Conservation (phyloP, 108 stramenopile genomes). For the Schizochytrium sp. region DNA sequence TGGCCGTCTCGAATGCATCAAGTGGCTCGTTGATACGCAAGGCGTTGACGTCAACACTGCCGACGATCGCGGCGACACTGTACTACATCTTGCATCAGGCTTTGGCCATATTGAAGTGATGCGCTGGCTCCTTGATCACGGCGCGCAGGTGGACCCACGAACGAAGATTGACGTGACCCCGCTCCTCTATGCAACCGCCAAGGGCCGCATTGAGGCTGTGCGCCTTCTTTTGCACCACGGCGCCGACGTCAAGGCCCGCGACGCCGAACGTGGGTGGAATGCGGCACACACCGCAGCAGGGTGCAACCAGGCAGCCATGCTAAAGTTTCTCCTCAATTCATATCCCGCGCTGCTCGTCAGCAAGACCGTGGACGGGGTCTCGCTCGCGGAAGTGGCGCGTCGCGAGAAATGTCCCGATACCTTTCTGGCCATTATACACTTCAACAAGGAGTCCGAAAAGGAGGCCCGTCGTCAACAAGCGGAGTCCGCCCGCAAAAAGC, state of each 20-base stretch:
- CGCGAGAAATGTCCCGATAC: not conserved
- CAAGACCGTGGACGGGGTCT: not conserved
- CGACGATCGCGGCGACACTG: constrained; percentile 72
- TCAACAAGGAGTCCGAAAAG: not conserved
- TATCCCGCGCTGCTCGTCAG: not conserved
- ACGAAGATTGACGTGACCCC: not conserved
- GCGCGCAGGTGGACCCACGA: constrained; percentile 36
- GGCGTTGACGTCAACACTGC: constrained; percentile 60
- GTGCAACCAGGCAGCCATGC: constrained; percentile 3
- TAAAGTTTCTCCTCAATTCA: not conserved
- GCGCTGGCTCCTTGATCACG: constrained; percentile 47
- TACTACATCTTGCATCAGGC: constrained; percentile 70
- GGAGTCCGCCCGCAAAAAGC: constrained; percentile 7
- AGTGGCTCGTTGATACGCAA: constrained; percentile 24
- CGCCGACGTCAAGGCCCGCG: not conserved
- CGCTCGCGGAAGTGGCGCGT: not conserved
- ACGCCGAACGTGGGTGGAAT: not conserved
- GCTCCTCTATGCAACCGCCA: constrained; percentile 1
- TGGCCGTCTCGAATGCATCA: not conserved
- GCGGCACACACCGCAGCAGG: not conserved
- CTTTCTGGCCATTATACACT: not conserved
- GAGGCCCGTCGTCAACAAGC: not conserved
- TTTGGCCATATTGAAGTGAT: constrained; percentile 66
- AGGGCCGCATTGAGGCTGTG: not conserved
- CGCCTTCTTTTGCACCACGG: not conserved